These are phyloP conservation scores for Globisporangium recalcitrans DNA, from an alignment of 352 stramenopile genomes.

Conservation along the genomic window DNA sequence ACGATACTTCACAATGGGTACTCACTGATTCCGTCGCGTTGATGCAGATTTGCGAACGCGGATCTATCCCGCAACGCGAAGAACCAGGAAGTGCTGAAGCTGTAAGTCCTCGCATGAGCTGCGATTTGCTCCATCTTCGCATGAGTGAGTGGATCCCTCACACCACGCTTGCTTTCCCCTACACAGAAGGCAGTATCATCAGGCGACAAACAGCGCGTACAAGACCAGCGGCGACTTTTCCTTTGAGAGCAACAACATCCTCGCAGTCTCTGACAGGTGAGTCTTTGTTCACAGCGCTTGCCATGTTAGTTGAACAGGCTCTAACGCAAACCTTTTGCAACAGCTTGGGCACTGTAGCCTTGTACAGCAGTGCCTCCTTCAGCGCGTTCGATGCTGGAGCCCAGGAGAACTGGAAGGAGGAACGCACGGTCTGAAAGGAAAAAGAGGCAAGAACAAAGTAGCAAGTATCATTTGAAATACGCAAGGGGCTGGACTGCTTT, in stretches of 20 bases:
- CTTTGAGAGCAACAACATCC: conserved; percentile 32
- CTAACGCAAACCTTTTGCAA: conserved; percentile 1
- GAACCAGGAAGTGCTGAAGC: conserved; percentile 25
- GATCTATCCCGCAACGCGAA: conserved; percentile 22
- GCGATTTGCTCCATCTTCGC: not conserved
- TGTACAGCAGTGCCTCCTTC: conserved; percentile 31
- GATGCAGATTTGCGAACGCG: conserved; percentile 33
- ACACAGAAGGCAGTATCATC: conserved; percentile 10
- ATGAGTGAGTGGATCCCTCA: not conserved
- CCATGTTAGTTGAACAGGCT: not conserved
- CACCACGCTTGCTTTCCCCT: not conserved
- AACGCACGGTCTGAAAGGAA: conserved; percentile 8
- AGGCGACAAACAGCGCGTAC: conserved; percentile 26
- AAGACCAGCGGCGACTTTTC: conserved; percentile 78
- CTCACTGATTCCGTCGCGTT: not conserved
- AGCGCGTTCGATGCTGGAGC: not conserved
- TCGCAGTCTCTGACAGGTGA: conserved; percentile 77
- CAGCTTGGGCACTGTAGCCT: conserved; percentile 47
- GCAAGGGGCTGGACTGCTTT: conserved; percentile 5
- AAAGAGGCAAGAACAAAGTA: not conserved
- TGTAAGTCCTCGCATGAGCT: conserved; percentile 22
- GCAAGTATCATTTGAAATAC: not conserved
- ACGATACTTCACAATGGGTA: no score
- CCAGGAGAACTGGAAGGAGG: conserved; percentile 13
- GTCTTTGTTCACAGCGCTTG: conserved; percentile 8